A percentile compares a stretch with the other conserved stretches of the same genome.
Conservation (phyloP, 2,329 filamentous ascomycete genomes). For the Rhytidhysteron rufulum region DNA sequence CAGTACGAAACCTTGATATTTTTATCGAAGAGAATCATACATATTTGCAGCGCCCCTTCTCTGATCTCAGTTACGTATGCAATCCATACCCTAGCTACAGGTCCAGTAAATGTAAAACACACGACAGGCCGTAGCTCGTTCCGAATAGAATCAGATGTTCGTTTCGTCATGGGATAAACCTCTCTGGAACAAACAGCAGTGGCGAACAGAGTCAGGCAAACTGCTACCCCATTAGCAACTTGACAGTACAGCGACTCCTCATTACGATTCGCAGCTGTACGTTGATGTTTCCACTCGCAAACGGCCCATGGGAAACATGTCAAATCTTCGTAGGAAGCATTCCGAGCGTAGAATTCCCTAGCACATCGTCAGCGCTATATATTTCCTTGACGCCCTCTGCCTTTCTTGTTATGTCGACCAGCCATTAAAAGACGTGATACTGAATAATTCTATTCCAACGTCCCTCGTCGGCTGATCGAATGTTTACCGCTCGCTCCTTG, state of each 20-base stretch:
- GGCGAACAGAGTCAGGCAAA: background rate
- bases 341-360: background rate
- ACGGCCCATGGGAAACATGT: background rate
- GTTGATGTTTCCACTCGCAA: background rate
- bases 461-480: background rate
- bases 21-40: background rate
- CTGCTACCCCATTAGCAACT: background rate
- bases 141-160: background rate
- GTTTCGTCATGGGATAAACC: no score
- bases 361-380: background rate
- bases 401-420: background rate
- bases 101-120: background rate
- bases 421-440: background rate
- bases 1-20: background rate
- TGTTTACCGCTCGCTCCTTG: background rate
- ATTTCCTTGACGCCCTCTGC: background rate
- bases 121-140: background rate
- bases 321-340: background rate
- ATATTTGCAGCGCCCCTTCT: background rate
- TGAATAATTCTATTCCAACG: background rate
- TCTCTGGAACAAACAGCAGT: no score
- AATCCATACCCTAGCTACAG: background rate
- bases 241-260: background rate
- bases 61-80: background rate
- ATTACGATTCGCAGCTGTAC: background rate